Evolutionary conservation across 345 rosid genomes (phyloP).

Genomic region (Fremontodendron californicum): DNA sequence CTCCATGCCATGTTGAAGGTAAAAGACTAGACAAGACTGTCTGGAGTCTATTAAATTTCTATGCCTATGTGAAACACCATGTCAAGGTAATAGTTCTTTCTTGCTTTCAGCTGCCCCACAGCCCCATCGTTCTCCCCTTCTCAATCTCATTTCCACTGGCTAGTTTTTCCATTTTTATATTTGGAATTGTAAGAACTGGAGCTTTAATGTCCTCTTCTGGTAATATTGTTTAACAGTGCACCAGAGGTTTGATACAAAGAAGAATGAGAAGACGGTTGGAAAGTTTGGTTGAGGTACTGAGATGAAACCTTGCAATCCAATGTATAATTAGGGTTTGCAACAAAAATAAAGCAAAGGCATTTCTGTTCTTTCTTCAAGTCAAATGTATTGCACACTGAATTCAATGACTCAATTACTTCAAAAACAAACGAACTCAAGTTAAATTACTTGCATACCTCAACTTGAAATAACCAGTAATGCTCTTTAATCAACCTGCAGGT

Average conservation of each 20-base stretch:
- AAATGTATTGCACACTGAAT: too few species aligned
- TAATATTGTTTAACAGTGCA: constrained; percentile 44
- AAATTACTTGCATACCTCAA: too few species aligned
- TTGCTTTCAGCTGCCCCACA: background rate
- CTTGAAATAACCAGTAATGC: constrained; percentile 21
- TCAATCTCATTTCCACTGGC: too few species aligned
- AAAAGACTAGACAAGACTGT: constrained; percentile 68
- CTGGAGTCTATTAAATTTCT: constrained; percentile 79
- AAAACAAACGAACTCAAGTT: too few species aligned
- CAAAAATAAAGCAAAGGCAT: too few species aligned
- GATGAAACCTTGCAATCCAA: constrained; percentile 7
- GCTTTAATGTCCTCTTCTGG: constrained; percentile 8
- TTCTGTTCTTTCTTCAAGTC: too few species aligned
- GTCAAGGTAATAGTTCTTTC: constrained; percentile 52
- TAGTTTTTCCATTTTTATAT: background rate
- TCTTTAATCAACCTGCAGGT: constrained; percentile 40
- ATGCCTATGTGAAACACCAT: constrained; percentile 69
- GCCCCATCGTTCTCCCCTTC: background rate
- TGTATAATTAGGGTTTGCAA: too few species aligned
- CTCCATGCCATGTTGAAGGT: constrained; percentile 57
- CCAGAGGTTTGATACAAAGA: constrained; percentile 82
- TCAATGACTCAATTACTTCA: too few species aligned
- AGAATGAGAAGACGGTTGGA: constrained; percentile 72
- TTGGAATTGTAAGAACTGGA: background rate
- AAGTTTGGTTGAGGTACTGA: constrained; percentile 66